Conservation (phyloP, 2,329 filamentous ascomycete species). For the Keithomyces neogunnii region DNA sequence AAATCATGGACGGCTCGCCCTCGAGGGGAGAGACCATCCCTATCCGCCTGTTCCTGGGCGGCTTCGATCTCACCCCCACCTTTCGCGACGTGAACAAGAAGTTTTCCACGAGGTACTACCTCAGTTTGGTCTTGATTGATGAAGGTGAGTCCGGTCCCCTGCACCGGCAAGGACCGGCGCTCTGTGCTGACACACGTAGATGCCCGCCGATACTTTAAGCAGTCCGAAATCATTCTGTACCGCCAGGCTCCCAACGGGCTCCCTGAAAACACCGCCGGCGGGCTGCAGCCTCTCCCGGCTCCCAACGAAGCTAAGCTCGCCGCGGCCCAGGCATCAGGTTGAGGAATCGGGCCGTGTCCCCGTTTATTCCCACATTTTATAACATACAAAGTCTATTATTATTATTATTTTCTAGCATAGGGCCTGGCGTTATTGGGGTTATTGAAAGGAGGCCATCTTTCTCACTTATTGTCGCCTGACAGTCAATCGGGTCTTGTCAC, state of each 20-base stretch:
- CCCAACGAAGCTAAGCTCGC: constrained; percentile 39
- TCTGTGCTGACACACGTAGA: constrained; percentile 45
- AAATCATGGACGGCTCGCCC: constrained; percentile 99
- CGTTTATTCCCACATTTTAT: background rate
- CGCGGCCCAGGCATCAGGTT: constrained; percentile 20
- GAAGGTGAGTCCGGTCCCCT: constrained; percentile 53
- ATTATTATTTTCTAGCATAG: constrained; percentile 26
- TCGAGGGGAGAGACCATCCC: constrained; percentile 92
- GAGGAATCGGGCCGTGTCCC: background rate
- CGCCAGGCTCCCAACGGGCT: constrained; percentile 61
- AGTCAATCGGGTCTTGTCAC: background rate
- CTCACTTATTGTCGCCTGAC: constrained; percentile 6
- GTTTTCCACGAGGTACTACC: constrained; percentile 95
- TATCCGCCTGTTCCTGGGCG: constrained; percentile 91
- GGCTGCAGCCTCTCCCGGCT: constrained; percentile 30
- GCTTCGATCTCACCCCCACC: constrained; percentile 94
- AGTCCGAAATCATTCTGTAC: constrained; percentile 96
- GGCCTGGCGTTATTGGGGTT: constrained; percentile 28
- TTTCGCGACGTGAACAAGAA: constrained; percentile 99
- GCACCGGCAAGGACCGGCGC: background rate
- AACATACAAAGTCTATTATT: constrained; percentile 9
- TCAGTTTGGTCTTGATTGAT: constrained; percentile 91
- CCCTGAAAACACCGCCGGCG: constrained; percentile 21
- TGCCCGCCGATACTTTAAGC: constrained; percentile 95
- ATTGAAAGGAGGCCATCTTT: background rate